These are phyloP conservation scores for Fraxinus sp. DNA, from an alignment of 305 asterid species.

Conservation along the genomic window DNA sequence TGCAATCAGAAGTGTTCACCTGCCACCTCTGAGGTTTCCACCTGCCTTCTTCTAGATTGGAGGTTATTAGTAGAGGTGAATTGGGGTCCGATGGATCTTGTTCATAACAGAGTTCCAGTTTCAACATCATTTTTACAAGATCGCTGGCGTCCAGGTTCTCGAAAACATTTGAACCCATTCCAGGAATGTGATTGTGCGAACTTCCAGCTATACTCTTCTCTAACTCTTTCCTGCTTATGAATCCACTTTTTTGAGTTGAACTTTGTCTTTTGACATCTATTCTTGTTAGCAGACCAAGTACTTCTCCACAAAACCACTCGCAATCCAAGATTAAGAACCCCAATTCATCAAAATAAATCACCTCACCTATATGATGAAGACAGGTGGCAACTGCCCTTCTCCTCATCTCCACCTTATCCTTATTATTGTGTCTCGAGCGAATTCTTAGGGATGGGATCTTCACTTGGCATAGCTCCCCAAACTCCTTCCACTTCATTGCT, in stretches of 20 bases:
- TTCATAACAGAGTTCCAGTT: conserved; percentile 75
- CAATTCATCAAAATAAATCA: conserved; percentile 62
- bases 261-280: conserved; percentile 49
- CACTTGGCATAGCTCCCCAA: conserved; percentile 73
- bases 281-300: conserved; percentile 53
- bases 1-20: conserved; percentile 36
- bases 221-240: conserved; percentile 61
- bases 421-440: conserved; percentile 58
- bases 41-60: conserved; percentile 70
- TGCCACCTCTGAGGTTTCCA: conserved; percentile 72
- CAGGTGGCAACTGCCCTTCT: conserved; percentile 65
- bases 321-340: conserved; percentile 67
- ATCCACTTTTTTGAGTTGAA: conserved; percentile 46
- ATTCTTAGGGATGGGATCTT: conserved; percentile 67
- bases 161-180: conserved; percentile 55
- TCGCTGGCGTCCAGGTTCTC: conserved; percentile 60
- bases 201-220: conserved; percentile 60
- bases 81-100: conserved; percentile 59
- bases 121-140: conserved; percentile 72
- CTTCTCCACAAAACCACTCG: conserved; percentile 79
- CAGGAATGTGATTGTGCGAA: conserved; percentile 56
- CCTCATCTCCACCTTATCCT: conserved; percentile 64
- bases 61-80: conserved; percentile 58
- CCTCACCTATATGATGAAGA: conserved; percentile 79
- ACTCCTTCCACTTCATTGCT: conserved; percentile 78